A percentile compares a stretch with the other conserved stretches of the same genome.
These are phyloP conservation scores for Citrus inodora DNA, from an alignment of 345 rosid genomes.

Conservation along the genomic window DNA sequence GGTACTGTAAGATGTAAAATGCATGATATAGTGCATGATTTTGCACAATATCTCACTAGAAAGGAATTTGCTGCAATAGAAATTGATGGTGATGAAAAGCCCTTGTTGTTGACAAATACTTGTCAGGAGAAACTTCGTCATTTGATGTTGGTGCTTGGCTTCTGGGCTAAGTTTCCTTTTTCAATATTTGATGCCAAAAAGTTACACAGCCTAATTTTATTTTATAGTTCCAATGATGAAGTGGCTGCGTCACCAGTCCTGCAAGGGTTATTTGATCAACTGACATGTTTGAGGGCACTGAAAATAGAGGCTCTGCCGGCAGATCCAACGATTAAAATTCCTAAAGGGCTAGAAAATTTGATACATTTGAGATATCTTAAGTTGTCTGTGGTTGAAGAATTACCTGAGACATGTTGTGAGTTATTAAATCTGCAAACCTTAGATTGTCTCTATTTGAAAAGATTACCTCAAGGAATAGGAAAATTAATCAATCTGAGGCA, in stretches of 20 bases:
- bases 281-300: neutral
- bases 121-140: neutral
- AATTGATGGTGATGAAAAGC: neutral
- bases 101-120: too few relatives aligned
- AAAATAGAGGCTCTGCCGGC: rapidly evolving
- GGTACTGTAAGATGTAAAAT: neutral
- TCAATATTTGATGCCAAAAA: neutral
- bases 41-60: neutral
- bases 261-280: neutral
- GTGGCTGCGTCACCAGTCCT: neutral
- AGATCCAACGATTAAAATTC: rapidly evolving
- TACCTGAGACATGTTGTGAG: neutral
- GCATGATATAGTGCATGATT: constrained; percentile 2
- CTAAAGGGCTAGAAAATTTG: neutral
- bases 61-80: neutral
- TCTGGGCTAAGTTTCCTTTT: neutral
- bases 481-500: too few relatives aligned
- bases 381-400: neutral
- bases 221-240: rapidly evolving
- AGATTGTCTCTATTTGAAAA: neutral
- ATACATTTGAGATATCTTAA: neutral
- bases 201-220: neutral
- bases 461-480: neutral
- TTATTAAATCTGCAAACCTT: neutral
- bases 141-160: rapidly evolving